Percentiles rank a stretch among this genome's conserved stretches.
These are phyloP conservation scores for Lithohypha guttulata DNA, from an alignment of 2,329 filamentous ascomycete genomes.

Conservation along the genomic window DNA sequence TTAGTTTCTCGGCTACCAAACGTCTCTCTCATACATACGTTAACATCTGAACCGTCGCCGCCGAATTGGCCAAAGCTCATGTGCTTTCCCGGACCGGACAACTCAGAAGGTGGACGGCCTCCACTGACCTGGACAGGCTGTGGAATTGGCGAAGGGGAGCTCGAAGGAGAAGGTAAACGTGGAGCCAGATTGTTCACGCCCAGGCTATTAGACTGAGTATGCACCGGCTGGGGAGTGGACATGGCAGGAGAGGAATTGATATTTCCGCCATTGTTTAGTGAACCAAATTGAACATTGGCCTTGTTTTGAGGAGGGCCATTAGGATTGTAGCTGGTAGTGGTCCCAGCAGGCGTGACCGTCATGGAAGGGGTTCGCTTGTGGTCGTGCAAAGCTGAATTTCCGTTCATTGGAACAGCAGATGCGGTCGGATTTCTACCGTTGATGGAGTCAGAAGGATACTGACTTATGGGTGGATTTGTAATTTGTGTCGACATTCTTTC, in stretches of 20 bases:
- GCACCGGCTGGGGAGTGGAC: constrained; percentile 28
- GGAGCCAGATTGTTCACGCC: constrained; percentile 25
- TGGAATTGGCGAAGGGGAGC: constrained; percentile 87
- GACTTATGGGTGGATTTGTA: constrained; percentile 20
- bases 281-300: constrained; percentile 49
- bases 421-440: constrained; percentile 40
- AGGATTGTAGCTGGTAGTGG: constrained; percentile 60
- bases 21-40: constrained; percentile 48
- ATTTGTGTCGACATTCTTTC: constrained; percentile 23
- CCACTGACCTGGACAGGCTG: constrained; percentile 75
- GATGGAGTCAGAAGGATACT: constrained; percentile 20
- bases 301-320: constrained; percentile 46
- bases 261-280: constrained; percentile 52
- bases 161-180: constrained; percentile 69
- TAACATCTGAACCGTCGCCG: constrained; percentile 54
- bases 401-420: constrained; percentile 55
- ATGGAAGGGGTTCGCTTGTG: constrained; percentile 82
- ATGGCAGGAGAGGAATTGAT: constrained; percentile 49
- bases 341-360: constrained; percentile 77
- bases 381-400: constrained; percentile 44
- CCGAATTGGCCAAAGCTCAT: constrained; percentile 74
- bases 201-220: constrained; percentile 17
- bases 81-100: constrained; percentile 59
- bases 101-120: constrained; percentile 65
- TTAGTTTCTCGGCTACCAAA: constrained; percentile 5